phyloP scores from a whole-genome alignment of 192 early-diverging fungal genomes.

The Coemansia sp. region DNA sequence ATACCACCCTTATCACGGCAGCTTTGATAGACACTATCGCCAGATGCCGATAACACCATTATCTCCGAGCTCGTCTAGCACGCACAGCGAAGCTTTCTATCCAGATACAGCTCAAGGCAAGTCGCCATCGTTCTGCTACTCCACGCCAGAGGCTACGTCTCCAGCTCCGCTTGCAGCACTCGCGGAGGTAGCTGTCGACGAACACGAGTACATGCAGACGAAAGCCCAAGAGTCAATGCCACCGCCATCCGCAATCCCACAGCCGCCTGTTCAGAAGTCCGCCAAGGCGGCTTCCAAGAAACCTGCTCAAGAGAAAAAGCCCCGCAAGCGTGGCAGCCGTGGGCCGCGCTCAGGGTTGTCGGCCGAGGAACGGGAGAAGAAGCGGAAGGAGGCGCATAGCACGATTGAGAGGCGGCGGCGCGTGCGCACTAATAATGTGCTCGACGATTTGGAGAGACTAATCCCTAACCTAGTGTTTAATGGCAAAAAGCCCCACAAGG shows the following conservation, averaged over 20 bases:
- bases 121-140: constrained; percentile 23
- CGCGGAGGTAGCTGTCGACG: constrained; percentile 7
- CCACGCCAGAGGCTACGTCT: constrained; percentile 31
- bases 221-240: no score
- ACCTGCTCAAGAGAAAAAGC: constrained; percentile 4
- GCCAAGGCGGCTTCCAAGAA: background rate
- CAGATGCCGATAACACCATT: background rate
- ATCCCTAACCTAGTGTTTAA: no score
- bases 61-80: constrained; percentile 15
- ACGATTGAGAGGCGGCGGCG: constrained; percentile 80
- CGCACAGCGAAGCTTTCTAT: no score
- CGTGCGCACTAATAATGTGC: constrained; percentile 83
- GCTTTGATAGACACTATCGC: background rate
- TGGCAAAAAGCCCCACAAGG: constrained; percentile 32
- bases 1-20: constrained; percentile 3
- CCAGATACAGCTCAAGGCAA: constrained; percentile 1
- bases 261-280: background rate
- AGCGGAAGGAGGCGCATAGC: constrained; percentile 78
- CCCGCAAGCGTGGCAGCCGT: constrained; percentile 15
- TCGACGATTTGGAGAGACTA: constrained; percentile 67
- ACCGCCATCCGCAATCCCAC: background rate
- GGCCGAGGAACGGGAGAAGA: constrained; percentile 58
- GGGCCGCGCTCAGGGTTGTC: constrained; percentile 25
- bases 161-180: constrained; percentile 25
- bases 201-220: background rate